Evolutionary conservation across 2,329 filamentous ascomycete species (phyloP).

Genomic region (Fusarium longipes): DNA sequence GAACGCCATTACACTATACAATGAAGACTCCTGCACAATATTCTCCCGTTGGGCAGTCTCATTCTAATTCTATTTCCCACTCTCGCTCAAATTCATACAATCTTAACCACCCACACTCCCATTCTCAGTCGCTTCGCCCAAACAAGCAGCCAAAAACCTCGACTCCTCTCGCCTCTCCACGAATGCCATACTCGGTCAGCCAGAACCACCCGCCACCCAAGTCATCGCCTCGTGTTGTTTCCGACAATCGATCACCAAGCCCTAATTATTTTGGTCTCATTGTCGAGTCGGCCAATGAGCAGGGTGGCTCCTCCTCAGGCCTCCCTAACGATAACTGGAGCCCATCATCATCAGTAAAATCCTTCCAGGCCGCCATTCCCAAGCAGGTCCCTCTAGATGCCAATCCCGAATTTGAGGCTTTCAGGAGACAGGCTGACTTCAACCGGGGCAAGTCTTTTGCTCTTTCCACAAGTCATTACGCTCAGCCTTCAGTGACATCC

Average conservation of each 20-base stretch:
- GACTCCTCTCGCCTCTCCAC: slow-evolving; percentile 65
- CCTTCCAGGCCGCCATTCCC: slow-evolving; percentile 75
- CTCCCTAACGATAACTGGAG: slow-evolving; percentile 80
- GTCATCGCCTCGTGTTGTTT: slow-evolving; percentile 55
- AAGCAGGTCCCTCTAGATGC: slow-evolving; percentile 77
- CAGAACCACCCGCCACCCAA: slow-evolving; percentile 66
- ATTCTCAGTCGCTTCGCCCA: slow-evolving; percentile 57
- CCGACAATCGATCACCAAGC: slow-evolving; percentile 66
- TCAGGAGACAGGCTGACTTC: slow-evolving; percentile 77
- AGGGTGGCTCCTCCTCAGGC: slow-evolving; percentile 70
- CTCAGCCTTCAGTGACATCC: slow-evolving; percentile 47
- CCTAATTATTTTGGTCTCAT: slow-evolving; percentile 90
- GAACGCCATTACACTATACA: slow-evolving; percentile 55
- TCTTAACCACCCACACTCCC: slow-evolving; percentile 54
- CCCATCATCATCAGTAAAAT: slow-evolving; percentile 75
- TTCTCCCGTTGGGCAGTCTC: slow-evolving; percentile 50
- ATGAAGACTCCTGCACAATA: slow-evolving; percentile 60
- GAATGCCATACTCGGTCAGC: slow-evolving; percentile 64
- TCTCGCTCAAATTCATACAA: slow-evolving; percentile 53
- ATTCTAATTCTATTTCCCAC: slow-evolving; percentile 40
- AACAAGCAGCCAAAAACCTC: slow-evolving; percentile 55
- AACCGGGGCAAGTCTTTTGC: slow-evolving; percentile 62
- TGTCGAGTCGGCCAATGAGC: slow-evolving; percentile 69
- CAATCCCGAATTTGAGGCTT: slow-evolving; percentile 85
- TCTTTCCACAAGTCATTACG: slow-evolving; percentile 61